Evolutionary conservation across 371 early-diverging fungal genomes (phyloP), one percentile per base, ranked within the genome.

Genomic region (Mortierella sp.): DNA sequence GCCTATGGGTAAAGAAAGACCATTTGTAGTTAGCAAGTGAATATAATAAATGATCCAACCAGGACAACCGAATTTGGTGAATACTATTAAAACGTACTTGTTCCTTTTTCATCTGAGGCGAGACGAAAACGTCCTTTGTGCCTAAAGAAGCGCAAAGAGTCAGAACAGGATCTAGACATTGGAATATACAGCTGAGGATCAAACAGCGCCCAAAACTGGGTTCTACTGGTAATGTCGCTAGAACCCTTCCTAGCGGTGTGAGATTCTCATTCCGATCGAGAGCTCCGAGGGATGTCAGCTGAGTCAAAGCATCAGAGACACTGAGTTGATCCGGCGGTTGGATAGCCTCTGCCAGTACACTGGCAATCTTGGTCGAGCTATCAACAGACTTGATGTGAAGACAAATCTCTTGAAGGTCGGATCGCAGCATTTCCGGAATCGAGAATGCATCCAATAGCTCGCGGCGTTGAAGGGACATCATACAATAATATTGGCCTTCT

Each of bases 321-420:
- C 89, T 83, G 9, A 74, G 70, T 2, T 70, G 57, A 4, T 84
- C 78, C 4, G 95, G 95, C 16, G 95, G 92, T 63, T 91, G 90
- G 36, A 94, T 76, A 0, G 85, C 84, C 38, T 70, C 66, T 0
- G 67, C 69, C 48, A 90, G 76, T 16, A 92, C 87, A 45, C 79
- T 76, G 13, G 75, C 67, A 38, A 92, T 85, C 33, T 87, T 86
- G 62, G 67, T 38, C 41, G 70, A 73, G 62, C 69, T 69, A 38
- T 85, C 87, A 22, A 88, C 72, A 1, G 86, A 84, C 66, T 92
- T 92, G 65, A 90, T 87, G 45, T 90, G 84, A 63, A 95, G 73
- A 65, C 93, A 92, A 47, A 93, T 84, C 74, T 93, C 91, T 71
- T 94, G 93, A 32, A 95, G 83, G 32, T 93, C 91, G 32, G 88